phyloP scores from a whole-genome alignment of 1,139 yeast genomes.

The Pichia sp. region DNA sequence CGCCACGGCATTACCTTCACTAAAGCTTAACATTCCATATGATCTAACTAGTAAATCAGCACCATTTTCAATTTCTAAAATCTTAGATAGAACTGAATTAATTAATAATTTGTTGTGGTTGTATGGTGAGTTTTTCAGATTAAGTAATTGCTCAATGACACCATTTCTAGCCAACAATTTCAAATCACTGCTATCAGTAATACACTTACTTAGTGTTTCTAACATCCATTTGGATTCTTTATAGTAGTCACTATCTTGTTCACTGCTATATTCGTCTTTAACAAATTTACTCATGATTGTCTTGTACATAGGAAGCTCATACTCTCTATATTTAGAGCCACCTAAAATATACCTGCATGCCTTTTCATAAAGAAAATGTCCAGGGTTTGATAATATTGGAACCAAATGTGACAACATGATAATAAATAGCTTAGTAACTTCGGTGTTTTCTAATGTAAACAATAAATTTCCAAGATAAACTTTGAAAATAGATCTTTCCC shows the following conservation, averaged over 20 bases:
- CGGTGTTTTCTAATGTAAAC: conserved; percentile 34
- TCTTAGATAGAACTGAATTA: conserved; percentile 2
- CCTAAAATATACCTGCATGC: conserved; percentile 54
- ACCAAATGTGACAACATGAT: conserved; percentile 46
- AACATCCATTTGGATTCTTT: conserved; percentile 66
- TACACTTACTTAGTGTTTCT: conserved; percentile 40
- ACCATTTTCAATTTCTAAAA: conserved; percentile 56
- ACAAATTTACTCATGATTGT: conserved; percentile 32
- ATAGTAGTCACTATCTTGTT: conserved; percentile 44
- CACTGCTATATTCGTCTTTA: conserved; percentile 25
- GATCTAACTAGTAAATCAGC: conserved; percentile 56
- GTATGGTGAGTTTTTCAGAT: conserved; percentile 46
- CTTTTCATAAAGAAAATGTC: conserved; percentile 66
- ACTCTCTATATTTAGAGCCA: conserved; percentile 45
- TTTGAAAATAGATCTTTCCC: conserved; percentile 52
- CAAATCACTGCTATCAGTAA: conserved; percentile 45
- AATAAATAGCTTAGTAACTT: conserved; percentile 33
- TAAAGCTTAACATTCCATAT: conserved; percentile 47
- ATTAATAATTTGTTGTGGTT: not conserved
- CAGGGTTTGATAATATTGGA: conserved; percentile 57
- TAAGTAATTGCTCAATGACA: conserved; percentile 62
- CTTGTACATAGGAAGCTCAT: conserved; percentile 61
- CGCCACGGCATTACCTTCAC: conserved; percentile 47
- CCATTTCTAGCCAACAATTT: conserved; percentile 44
- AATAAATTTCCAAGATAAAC: conserved; percentile 58